These are phyloP conservation scores for Lenwebbia sp. DNA, from an alignment of 345 rosid species.

Conservation along the genomic window DNA sequence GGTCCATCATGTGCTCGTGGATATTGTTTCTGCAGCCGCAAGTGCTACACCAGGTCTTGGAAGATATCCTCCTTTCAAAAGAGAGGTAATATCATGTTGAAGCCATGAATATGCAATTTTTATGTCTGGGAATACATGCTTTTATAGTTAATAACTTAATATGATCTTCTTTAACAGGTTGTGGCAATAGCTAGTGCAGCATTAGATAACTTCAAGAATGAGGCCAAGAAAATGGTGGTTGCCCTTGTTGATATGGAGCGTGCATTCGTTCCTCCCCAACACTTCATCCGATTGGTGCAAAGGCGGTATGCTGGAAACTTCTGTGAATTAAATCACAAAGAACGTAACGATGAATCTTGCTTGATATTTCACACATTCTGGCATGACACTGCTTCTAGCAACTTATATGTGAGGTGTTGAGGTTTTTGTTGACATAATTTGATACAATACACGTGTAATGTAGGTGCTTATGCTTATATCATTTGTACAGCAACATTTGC, in stretches of 20 bases:
- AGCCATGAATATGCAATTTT: neutral
- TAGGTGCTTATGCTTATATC: neutral
- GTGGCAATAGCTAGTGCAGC: constrained; percentile 87
- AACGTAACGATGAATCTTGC: neutral
- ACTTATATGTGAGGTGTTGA: neutral
- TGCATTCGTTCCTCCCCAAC: constrained; percentile 98
- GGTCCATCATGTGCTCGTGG: constrained; percentile 94
- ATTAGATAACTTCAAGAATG: constrained; percentile 85
- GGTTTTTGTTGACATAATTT: neutral
- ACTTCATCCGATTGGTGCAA: constrained; percentile 94
- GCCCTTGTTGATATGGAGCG: constrained; percentile 99
- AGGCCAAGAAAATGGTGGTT: constrained; percentile 93
- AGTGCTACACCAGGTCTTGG: constrained; percentile 98
- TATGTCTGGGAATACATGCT: neutral
- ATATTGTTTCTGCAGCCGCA: constrained; percentile 81
- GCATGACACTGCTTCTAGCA: neutral
- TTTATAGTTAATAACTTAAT: neutral
- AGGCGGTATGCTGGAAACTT: constrained; percentile 49
- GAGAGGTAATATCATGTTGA: constrained; percentile 51
- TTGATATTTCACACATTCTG: neutral
- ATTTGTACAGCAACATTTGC: neutral
- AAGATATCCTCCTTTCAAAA: constrained; percentile 93
- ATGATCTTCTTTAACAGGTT: constrained; percentile 36
- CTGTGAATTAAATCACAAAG: neutral
- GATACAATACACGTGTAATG: neutral